Evolutionary conservation across 345 rosid genomes (phyloP).

Genomic region (Cardamine chenopodiifolia): DNA sequence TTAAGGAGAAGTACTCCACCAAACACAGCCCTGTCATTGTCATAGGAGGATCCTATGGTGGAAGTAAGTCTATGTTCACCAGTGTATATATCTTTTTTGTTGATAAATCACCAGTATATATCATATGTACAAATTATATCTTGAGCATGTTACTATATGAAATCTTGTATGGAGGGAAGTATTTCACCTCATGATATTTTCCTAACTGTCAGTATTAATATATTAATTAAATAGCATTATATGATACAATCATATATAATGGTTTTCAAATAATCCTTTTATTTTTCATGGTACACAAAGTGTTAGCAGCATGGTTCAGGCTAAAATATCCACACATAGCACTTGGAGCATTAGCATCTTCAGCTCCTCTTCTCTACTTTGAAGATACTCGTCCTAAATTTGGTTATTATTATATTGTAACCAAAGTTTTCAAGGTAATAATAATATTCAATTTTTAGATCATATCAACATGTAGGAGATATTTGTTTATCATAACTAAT

Average conservation of each 20-base stretch:
- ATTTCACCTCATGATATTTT: background rate
- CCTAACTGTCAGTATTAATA: background rate
- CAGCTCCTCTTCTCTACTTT: slow-evolving; percentile 71
- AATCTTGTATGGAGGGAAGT: background rate
- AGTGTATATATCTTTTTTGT: too few relatives aligned
- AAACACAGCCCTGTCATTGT: slow-evolving; percentile 61
- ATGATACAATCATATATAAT: background rate
- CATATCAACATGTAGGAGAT: background rate
- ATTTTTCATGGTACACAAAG: slow-evolving; percentile 35
- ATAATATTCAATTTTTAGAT: background rate
- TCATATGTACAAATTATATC: background rate
- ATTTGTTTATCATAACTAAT: background rate
- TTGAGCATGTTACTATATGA: background rate
- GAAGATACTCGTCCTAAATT: slow-evolving; percentile 47
- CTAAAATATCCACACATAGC: slow-evolving; percentile 71
- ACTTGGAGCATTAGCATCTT: slow-evolving; percentile 67
- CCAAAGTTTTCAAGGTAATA: slow-evolving; percentile 57
- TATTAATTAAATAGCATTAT: background rate
- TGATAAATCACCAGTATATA: too few relatives aligned
- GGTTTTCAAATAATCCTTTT: background rate
- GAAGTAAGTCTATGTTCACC: slow-evolving; percentile 53
- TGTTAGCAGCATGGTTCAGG: slow-evolving; percentile 76
- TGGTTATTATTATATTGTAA: slow-evolving; percentile 55
- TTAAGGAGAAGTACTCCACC: slow-evolving; percentile 49
- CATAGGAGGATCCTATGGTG: slow-evolving; percentile 74